Evolutionary conservation across 208 protist species (phyloP), one percentile per base, ranked within the genome.

Genomic region (Trypanosoma rangeli): DNA sequence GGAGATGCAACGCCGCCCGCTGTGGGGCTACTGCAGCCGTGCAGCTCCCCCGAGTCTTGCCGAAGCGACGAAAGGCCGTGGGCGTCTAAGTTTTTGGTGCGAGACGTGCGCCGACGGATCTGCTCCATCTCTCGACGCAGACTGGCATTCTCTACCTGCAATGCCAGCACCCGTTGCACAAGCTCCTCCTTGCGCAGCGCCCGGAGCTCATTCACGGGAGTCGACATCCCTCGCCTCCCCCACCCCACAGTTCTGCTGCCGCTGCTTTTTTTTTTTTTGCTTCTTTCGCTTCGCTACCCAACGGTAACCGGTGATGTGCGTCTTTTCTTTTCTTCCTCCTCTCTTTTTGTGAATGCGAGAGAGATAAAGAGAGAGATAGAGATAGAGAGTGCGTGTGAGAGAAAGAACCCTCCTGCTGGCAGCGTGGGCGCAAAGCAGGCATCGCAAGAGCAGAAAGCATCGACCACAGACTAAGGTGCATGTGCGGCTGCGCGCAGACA

Each of bases 61-160:
- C 64, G 63, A 54, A 44, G 15, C 5, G 48, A 28, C 16, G 37
- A 5, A 8, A 44, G 26, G 57, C 35, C 16, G 29, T 35, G 31
- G 29, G 33, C 55, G 50, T 74, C 60, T 7, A 35, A 26, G 44
- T 56, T 54, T 52, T 66, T 68, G 31, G 22, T 31, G 39, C 55
- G 70, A 56, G 37, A 33, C 42, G 26, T 35, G 57, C 54, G 46
- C 60, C 62, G 66, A 42, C 79, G 76, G 68, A 84, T 49, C 33
- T 64, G 46, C 12, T 48, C 31, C 22, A 91, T 72, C 68, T 90
- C 85, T 13, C 74, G 76, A 28, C 75, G 79, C 24, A 95, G 76
- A 46, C 75, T 74, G 46, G 58, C 68, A 74, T 88, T 88, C 56
- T 90, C 80, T 9, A 80, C 65, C 55, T 93, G 78, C 15, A 90